A percentile compares a stretch with the other conserved stretches of the same genome.
Conservation (phyloP, 495 filamentous ascomycete species). For the Penicillium herquei region DNA sequence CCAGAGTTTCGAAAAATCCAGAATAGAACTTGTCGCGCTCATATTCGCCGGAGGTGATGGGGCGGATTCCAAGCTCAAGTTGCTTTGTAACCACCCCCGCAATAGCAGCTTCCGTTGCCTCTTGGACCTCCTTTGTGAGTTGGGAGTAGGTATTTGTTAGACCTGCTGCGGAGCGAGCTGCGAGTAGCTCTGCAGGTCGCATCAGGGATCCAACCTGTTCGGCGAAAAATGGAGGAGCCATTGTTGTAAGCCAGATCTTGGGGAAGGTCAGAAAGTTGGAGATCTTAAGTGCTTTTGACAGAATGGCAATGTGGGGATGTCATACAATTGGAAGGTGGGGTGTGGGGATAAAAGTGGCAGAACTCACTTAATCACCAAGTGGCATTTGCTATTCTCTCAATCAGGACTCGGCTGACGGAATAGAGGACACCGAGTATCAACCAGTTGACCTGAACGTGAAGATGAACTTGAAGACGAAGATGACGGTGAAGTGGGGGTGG, state of each 20-base stretch:
- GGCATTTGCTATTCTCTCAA: too few species aligned
- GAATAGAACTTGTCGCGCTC: constrained; percentile 22
- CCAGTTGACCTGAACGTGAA: too few species aligned
- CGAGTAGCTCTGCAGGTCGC: constrained; percentile 17
- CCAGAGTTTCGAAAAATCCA: constrained; percentile 19
- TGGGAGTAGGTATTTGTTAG: constrained; percentile 11
- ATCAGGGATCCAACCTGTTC: constrained; percentile 28
- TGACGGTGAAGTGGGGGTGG: too few species aligned
- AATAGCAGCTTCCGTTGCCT: constrained; percentile 12
- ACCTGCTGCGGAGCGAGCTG: constrained; percentile 22
- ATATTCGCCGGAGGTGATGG: constrained; percentile 24
- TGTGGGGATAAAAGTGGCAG: too few species aligned
- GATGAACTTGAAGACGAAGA: too few species aligned
- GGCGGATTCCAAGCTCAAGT: constrained; percentile 14
- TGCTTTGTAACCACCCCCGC: constrained; percentile 14
- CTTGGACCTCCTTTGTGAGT: constrained; percentile 1
- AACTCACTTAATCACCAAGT: too few species aligned
- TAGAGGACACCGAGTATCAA: too few species aligned
- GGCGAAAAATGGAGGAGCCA: constrained; percentile 29
- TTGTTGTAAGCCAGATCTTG: constrained; percentile 1
- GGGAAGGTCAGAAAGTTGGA: too few species aligned
- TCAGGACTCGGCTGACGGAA: too few species aligned
- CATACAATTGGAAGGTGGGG: too few species aligned
- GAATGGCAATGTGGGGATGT: too few species aligned
- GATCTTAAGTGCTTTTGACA: too few species aligned